Conservation (phyloP, 2,329 filamentous ascomycete species). For the Fusarium anthophilum region DNA sequence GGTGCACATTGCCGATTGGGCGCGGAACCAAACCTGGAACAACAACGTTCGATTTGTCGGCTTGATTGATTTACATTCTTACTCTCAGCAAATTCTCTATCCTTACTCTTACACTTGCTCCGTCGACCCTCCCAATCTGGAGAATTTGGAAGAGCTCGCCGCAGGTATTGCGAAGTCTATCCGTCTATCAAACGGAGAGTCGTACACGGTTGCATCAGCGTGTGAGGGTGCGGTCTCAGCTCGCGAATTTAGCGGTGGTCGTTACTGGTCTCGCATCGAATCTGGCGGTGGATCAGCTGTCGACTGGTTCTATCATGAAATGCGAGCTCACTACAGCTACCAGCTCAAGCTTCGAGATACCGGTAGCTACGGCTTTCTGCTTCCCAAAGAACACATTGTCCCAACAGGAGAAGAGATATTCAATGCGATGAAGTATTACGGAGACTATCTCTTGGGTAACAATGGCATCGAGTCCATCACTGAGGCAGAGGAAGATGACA, state of each 20-base stretch:
- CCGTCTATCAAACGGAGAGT: slow-evolving; percentile 78
- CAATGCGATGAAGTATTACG: slow-evolving; percentile 84
- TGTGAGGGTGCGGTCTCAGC: slow-evolving; percentile 78
- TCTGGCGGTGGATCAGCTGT: slow-evolving; percentile 84
- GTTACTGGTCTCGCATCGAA: slow-evolving; percentile 65
- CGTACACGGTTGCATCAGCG: slow-evolving; percentile 81
- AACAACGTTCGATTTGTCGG: slow-evolving; percentile 82
- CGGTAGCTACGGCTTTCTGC: slow-evolving; percentile 91
- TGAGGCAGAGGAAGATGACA: slow-evolving; percentile 35
- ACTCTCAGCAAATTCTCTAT: slow-evolving; percentile 93
- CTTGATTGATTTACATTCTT: slow-evolving; percentile 90
- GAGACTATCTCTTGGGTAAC: slow-evolving; percentile 78
- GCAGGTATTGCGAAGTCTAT: slow-evolving; percentile 91
- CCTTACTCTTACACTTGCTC: slow-evolving; percentile 89
- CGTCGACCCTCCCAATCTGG: slow-evolving; percentile 80
- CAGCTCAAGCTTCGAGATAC: slow-evolving; percentile 95
- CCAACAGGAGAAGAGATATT: slow-evolving; percentile 90
- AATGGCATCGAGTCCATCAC: slow-evolving; percentile 67
- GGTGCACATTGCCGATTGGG: slow-evolving; percentile 80
- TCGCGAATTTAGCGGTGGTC: slow-evolving; percentile 35
- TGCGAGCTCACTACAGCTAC: slow-evolving; percentile 84
- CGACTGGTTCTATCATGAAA: slow-evolving; percentile 94
- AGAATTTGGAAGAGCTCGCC: slow-evolving; percentile 91
- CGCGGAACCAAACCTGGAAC: slow-evolving; percentile 78
- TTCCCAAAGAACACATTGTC: slow-evolving; percentile 86